Percentiles rank a stretch among this genome's conserved stretches.
Evolutionary conservation across 192 early-diverging fungal species (phyloP).

Genomic region (Backusella morwellensis): DNA sequence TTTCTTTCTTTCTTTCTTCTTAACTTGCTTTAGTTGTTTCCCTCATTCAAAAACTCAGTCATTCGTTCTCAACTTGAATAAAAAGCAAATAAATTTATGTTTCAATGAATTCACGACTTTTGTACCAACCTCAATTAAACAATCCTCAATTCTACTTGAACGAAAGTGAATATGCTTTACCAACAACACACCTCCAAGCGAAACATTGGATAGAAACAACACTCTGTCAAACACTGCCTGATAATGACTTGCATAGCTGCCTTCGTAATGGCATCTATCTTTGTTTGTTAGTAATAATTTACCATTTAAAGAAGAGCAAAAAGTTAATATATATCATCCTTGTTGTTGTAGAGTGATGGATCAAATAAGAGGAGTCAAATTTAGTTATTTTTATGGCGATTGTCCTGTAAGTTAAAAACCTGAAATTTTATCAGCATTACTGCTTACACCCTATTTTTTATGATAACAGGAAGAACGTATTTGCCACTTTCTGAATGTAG

Average conservation of each 20-base stretch:
- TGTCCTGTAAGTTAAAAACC: background rate
- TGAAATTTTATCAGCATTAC: background rate
- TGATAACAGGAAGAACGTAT: conserved; percentile 23
- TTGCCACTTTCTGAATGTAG: conserved; percentile 65
- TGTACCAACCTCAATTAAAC: conserved; percentile 3
- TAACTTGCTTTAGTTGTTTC: background rate
- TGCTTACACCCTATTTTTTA: background rate
- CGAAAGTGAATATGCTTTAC: background rate
- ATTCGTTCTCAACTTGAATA: background rate
- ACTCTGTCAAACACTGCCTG: conserved; percentile 40
- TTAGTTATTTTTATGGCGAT: conserved; percentile 1
- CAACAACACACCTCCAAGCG: conserved; percentile 2
- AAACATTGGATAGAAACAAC: conserved; percentile 25
- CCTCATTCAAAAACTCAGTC: background rate
- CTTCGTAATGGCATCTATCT: conserved; percentile 75
- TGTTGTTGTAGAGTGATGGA: conserved; percentile 40
- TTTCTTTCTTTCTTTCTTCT: background rate
- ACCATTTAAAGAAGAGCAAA: conserved; percentile 59
- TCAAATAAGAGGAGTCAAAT: background rate
- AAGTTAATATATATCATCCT: conserved; percentile 52
- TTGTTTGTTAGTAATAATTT: conserved; percentile 64
- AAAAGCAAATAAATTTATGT: background rate
- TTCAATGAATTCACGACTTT: conserved; percentile 2
- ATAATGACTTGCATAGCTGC: conserved; percentile 55
- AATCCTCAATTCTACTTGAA: background rate